Conservation (phyloP, 441 rosid genomes). For the Corymbia citriodora region DNA sequence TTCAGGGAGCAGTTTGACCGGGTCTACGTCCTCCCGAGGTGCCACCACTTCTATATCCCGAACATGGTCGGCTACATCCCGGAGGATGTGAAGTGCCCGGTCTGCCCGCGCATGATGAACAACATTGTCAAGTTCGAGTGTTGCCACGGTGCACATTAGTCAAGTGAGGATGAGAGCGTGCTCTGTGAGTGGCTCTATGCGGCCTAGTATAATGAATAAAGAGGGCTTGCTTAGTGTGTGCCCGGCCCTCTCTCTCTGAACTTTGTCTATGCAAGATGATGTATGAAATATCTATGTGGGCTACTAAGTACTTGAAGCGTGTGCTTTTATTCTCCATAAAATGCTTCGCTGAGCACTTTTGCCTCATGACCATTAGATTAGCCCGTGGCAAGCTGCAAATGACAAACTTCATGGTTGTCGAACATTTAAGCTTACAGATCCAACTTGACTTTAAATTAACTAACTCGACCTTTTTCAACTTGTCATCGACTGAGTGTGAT, state of each 20-base stretch:
- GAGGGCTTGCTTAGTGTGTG: not conserved
- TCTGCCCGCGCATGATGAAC: conserved; percentile 1
- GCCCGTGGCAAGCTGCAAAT: not conserved
- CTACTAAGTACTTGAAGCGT: not conserved
- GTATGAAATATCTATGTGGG: not conserved
- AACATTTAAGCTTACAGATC: not conserved
- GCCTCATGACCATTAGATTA: not conserved
- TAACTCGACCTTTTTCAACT: not conserved
- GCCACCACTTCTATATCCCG: conserved; percentile 4
- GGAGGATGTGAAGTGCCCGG: conserved; percentile 1
- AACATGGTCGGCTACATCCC: not conserved
- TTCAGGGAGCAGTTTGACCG: not conserved
- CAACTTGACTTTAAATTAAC: not conserved
- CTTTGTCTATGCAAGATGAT: not conserved
- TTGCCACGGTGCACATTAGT: conserved; percentile 3
- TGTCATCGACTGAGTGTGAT: not conserved
- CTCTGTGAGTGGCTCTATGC: not conserved
- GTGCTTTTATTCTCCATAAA: not conserved
- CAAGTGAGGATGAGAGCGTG: not conserved
- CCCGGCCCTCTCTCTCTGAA: not conserved
- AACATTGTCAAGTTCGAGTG: conserved; percentile 9
- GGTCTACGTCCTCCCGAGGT: not conserved
- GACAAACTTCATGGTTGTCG: not conserved
- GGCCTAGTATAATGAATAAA: not conserved
- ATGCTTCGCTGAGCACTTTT: not conserved